Base-by-base conservation (phyloP, 2,329 filamentous ascomycete genomes). In the Talaromyces marneffei region DNA sequence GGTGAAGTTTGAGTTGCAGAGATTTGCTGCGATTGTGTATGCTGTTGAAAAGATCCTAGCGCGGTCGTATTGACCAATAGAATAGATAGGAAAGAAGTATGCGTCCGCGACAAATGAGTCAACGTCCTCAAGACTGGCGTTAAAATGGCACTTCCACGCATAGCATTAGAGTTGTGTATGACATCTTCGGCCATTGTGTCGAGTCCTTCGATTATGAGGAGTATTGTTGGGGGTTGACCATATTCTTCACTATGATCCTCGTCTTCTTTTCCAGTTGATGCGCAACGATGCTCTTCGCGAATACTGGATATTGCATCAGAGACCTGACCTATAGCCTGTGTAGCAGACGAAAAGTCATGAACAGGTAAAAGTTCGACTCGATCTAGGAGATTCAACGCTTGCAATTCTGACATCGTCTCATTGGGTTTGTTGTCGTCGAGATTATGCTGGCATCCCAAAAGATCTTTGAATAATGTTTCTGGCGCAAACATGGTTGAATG, bases 61-160 rank as follows among this genome's bases (percentile, higher is more conserved):
- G 72, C 71, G 31, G 62, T 69, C 3, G 72, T 73, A 66, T 76
- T 77, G 20, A 77, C 71, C 18, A 78, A 63, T 25, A 76, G 53
- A n/a, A 74, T 62, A 0, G 72, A 72, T 4, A 77, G 66, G 53
- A 65, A 66, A 0, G 67, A 65, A 2, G 63, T 57, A 57, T 75
- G 64, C 55, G 66, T 64, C 2, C 73, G 65, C 12, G 73, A 70
- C 57, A 77, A 57, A 5, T 68, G 66, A 1, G 72, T 76, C 27
- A 77, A 50, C 5, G 68, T 73, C 6, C 71, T 69, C 29, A 77
- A 62, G 2, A 70, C 67, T 10, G 71, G 68, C 12, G 66, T 66
- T 48, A 77, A 60, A 6, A 71, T 61, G 1, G 74, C 74, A 2
- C 72, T 67, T 9, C 73, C 75, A 27, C 69, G 68, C 10, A 71